phyloP scores from a whole-genome alignment of 345 rosid species.

The Dipteronia sinensis region DNA sequence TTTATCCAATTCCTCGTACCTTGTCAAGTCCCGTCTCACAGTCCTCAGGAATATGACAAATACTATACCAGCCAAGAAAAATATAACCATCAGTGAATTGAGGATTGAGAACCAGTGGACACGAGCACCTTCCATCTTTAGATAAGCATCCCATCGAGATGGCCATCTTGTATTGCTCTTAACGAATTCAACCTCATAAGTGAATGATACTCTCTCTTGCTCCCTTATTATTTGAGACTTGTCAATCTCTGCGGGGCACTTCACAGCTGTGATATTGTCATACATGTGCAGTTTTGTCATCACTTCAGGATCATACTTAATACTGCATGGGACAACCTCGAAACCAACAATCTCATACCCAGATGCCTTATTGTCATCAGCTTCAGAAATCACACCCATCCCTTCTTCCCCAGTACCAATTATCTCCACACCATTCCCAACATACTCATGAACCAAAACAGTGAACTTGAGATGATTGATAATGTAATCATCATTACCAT shows the following conservation, averaged over 20 bases:
- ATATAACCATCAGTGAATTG: slow-evolving; percentile 76
- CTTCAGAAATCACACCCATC: slow-evolving; percentile 72
- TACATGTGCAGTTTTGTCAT: slow-evolving; percentile 68
- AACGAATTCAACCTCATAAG: slow-evolving; percentile 80
- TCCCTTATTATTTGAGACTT: slow-evolving; percentile 81
- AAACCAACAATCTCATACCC: slow-evolving; percentile 87
- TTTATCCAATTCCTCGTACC: slow-evolving; percentile 80
- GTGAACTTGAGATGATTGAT: slow-evolving; percentile 79
- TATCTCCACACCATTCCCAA: slow-evolving; percentile 70
- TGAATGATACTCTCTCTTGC: slow-evolving; percentile 68
- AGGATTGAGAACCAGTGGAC: slow-evolving; percentile 87
- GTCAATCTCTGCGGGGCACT: slow-evolving; percentile 72
- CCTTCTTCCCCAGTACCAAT: slow-evolving; percentile 91
- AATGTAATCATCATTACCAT: slow-evolving; percentile 73
- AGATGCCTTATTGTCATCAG: slow-evolving; percentile 63
- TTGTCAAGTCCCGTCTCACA: slow-evolving; percentile 81
- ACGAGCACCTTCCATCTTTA: slow-evolving; percentile 89
- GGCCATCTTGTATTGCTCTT: slow-evolving; percentile 79
- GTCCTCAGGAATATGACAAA: slow-evolving; percentile 83
- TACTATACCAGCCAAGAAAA: slow-evolving; percentile 76
- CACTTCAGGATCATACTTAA: slow-evolving; percentile 54
- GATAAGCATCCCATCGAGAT: slow-evolving; percentile 87
- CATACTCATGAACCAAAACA: slow-evolving; percentile 76
- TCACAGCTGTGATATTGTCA: slow-evolving; percentile 55
- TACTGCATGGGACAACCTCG: slow-evolving; percentile 83